A percentile compares a stretch with the other conserved stretches of the same genome.
Conservation (phyloP, 2,329 filamentous ascomycete genomes). For the Myriosclerotinia duriaeana region DNA sequence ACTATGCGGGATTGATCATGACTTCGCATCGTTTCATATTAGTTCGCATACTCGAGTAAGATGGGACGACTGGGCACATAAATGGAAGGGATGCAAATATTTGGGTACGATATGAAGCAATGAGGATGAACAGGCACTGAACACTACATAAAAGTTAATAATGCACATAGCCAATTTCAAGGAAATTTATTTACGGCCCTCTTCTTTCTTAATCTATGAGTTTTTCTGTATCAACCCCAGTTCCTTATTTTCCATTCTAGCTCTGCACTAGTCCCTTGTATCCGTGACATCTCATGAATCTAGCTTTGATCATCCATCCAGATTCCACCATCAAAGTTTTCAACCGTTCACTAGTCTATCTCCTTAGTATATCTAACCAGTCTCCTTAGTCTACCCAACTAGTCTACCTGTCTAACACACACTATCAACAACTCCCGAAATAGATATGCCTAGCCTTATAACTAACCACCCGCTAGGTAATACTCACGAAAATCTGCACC, state of each 20-base stretch:
- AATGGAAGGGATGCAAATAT: not conserved
- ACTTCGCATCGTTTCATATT: not conserved
- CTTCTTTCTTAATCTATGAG: not conserved
- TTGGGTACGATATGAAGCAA: not conserved
- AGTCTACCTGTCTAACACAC: not conserved
- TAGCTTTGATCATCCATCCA: not conserved
- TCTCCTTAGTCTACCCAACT: not conserved
- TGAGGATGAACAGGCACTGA: not conserved
- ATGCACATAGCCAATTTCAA: not conserved
- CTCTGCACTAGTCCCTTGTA: not conserved
- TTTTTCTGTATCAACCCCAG: no score
- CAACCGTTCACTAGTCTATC: not conserved
- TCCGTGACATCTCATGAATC: not conserved
- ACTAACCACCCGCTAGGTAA: not conserved
- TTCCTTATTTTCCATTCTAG: not conserved
- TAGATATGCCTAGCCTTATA: not conserved
- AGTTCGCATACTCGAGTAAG: not conserved
- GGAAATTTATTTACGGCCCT: not conserved
- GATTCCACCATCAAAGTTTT: not conserved
- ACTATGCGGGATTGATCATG: not conserved
- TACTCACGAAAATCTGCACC: not conserved
- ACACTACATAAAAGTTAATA: not conserved
- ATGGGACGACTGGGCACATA: not conserved
- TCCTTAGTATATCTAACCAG: no score
- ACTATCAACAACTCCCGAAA: not conserved